Evolutionary conservation across 176 grass and related monocot species (phyloP), one percentile per base, ranked within the genome.

Genomic region (Carex parvula): DNA sequence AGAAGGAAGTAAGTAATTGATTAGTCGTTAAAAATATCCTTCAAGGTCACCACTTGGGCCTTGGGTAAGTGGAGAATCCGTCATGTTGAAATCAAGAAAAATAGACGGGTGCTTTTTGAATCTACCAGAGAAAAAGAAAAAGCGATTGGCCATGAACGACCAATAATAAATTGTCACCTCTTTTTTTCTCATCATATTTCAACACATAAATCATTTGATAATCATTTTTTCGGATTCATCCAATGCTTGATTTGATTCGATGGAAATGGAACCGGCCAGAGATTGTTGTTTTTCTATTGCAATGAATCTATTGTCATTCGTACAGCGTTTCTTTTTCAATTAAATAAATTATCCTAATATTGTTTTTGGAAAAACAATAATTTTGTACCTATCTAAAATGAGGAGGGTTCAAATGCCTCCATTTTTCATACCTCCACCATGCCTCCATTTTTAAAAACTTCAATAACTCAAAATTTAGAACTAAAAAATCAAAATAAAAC

Each of bases 201-300:
- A 76, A 76, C 24, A 8, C 8, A 5, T 76, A 42, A 76, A 76
- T 55, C 48, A 76, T 76, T 30, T 76, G 30, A 24, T 76, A 76
- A 76, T 76, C 72, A 76, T 55, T 76, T 0, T 30, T 76, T 54
- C 30, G 46, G 72, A 76, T 32, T 55, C 72, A 6, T 76, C 6
- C 21, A 55, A 7, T 55, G 18, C 72, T 76, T 55, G 48, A 75
- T 75, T 76, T 76, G 72, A 76, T 76, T 16, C 37, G 48, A 32
- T 20, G 10, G 8, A 55, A 55, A 55, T 26, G 22, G 12, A 55
- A 55, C 72, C 13, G 30, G 6, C 48, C 48, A 76, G 22, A 55
- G 42, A 55, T 17, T 7, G 5, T 3, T 55, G 22, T 17, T 76
- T 9, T 52, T 22, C 20, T 74, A 21, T 52, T 22, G 44, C 42